Evolutionary conservation across 2,329 filamentous ascomycete species (phyloP).

Genomic region (Bisporella sp.): DNA sequence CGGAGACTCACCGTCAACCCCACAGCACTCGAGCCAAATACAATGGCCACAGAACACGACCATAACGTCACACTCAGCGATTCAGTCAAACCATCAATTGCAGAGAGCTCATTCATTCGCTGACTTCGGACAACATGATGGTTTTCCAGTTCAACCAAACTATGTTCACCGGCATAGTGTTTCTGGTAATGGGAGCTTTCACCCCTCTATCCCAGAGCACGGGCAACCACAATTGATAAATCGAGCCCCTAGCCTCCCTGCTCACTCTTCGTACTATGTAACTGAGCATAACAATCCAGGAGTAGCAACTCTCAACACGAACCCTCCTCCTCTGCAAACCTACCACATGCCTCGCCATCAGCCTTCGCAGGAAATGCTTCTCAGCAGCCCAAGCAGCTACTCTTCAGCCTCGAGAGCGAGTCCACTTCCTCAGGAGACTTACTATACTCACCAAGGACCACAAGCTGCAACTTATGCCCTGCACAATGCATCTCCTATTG

Average conservation of each 20-base stretch:
- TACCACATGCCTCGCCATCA: constrained; percentile 39
- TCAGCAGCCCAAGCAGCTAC: constrained; percentile 53
- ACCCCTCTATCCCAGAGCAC: constrained; percentile 36
- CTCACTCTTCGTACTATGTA: constrained; percentile 38
- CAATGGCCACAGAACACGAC: constrained; percentile 43
- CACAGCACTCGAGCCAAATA: constrained; percentile 42
- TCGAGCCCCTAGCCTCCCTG: constrained; percentile 23
- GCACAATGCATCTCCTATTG: constrained; percentile 40
- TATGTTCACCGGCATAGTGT: constrained; percentile 43
- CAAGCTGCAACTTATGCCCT: constrained; percentile 42
- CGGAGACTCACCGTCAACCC: constrained; percentile 53
- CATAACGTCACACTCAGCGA: constrained; percentile 30
- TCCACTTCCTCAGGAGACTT: constrained; percentile 44
- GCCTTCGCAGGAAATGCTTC: constrained; percentile 40
- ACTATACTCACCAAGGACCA: constrained; percentile 49
- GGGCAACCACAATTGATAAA: constrained; percentile 28
- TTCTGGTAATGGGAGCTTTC: constrained; percentile 37
- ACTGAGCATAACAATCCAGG: constrained; percentile 56
- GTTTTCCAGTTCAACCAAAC: constrained; percentile 24
- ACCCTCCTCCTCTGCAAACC: constrained; percentile 36
- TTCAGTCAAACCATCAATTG: constrained; percentile 20
- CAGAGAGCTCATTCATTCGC: constrained; percentile 48
- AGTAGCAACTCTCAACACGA: constrained; percentile 54
- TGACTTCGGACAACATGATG: constrained; percentile 42
- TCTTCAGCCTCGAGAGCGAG: constrained; percentile 48